These are phyloP conservation scores for Penicillium verhagenii DNA, from an alignment of 495 filamentous ascomycete genomes.

Conservation along the genomic window DNA sequence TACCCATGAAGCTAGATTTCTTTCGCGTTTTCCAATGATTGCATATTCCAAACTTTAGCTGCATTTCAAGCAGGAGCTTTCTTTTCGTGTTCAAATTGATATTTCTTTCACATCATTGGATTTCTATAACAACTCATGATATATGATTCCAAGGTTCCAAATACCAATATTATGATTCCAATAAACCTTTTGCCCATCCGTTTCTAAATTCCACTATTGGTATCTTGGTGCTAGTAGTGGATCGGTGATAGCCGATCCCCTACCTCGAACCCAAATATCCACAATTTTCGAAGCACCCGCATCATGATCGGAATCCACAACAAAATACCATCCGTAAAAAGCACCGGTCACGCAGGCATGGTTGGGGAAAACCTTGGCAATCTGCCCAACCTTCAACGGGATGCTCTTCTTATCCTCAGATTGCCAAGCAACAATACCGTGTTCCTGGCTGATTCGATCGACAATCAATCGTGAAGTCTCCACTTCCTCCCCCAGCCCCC, in stretches of 20 bases:
- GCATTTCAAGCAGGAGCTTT: no score
- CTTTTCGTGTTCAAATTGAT: no score
- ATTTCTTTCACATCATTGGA: no score
- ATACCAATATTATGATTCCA: neutral
- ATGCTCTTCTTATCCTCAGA: constrained; percentile 9
- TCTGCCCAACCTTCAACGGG: constrained; percentile 36
- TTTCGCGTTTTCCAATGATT: no score
- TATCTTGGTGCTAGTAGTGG: constrained; percentile 6
- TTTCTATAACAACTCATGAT: no score
- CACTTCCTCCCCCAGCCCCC: constrained; percentile 32
- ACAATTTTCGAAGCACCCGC: constrained; percentile 57
- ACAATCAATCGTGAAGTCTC: constrained; percentile 21
- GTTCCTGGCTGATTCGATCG: constrained; percentile 38
- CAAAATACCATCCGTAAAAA: constrained; percentile 69
- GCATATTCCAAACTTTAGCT: no score
- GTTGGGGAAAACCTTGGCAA: constrained; percentile 76
- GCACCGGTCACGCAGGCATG: constrained; percentile 81
- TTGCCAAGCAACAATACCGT: constrained; percentile 34
- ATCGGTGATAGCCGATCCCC: constrained; percentile 18
- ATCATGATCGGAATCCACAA: constrained; percentile 64
- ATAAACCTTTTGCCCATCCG: no score
- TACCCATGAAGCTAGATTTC: no score
- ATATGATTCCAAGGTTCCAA: neutral
- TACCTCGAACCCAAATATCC: constrained; percentile 63
- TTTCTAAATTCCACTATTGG: no score